Base-by-base conservation (phyloP, 2,329 filamentous ascomycete species). In the Zymoseptoria pseudotritici region DNA sequence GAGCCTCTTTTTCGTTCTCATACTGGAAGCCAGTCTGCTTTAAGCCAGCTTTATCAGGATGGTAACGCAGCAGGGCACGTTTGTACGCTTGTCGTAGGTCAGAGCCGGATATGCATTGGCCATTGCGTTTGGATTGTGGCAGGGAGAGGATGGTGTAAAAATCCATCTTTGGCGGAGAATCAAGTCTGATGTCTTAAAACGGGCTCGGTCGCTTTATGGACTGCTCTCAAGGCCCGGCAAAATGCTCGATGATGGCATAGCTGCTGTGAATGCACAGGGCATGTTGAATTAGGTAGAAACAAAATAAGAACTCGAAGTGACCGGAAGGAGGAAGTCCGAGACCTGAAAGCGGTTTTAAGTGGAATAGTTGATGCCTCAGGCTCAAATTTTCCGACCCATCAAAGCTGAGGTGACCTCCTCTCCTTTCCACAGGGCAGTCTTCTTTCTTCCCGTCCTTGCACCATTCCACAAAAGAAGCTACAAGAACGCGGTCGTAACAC, bases 11-110 rank as follows among this genome's bases (percentile, higher is more conserved):
- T 42, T 11, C 21, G 22, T 24, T 21, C 54, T 31, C 20, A 51
- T 3, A 26, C 56, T 7, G 46, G 19, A 29, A 22, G 22, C 26
- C 20, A 19, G 31, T 21, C 22, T 49, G 29, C 17, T 17, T 46
- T 24, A 24, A 36, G 31, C 52, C 51, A 31, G 26, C 61, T 69
- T 84, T 86, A 72, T 87, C 84, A 0, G 84, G 84, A 68, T 87
- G 84, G 65, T 85, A 76, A 24, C 72, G 71, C 4, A 86, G 75
- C 22, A 87, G 75, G 6, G 83, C 81, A 54, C 75, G 77, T 60
- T 80, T 81, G 69, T 86, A 86, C 9, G 83, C 83, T 29, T 73
- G 62, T 68, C 81, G 82, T 57, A 84, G 71, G 49, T 79, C 77
- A 24, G 67, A 56, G 2, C 64, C 42, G 13, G 64, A 59, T 24